phyloP scores from a whole-genome alignment of 768 basidiomycete genomes.

The Lactifluus echinatus region DNA sequence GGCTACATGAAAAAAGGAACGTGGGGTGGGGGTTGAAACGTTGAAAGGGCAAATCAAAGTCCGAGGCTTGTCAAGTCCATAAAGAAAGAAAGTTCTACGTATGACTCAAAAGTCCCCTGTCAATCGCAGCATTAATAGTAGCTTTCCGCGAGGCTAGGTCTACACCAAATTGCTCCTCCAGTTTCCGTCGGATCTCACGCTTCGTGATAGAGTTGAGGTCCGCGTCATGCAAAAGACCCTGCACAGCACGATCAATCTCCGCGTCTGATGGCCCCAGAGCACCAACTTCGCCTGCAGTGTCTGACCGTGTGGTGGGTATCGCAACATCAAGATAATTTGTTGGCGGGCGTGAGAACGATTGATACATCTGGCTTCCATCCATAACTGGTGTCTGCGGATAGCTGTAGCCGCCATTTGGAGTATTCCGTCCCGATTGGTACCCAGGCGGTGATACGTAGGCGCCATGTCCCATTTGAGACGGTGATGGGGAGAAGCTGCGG shows the following conservation, averaged over 20 bases:
- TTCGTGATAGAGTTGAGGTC: constrained; percentile 91
- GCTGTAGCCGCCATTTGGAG: constrained; percentile 37
- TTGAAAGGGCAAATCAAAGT: constrained; percentile 2
- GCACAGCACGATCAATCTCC: constrained; percentile 69
- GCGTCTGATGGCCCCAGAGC: constrained; percentile 48
- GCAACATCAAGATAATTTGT: constrained; percentile 75
- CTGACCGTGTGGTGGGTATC: constrained; percentile 46
- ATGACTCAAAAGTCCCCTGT: constrained; percentile 49
- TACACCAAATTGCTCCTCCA: constrained; percentile 77
- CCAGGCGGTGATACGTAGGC: constrained; percentile 46
- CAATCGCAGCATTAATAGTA: constrained; percentile 71
- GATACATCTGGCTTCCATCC: constrained; percentile 37
- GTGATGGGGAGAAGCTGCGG: constrained; percentile 51
- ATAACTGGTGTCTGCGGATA: not conserved
- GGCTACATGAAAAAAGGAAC: not conserved
- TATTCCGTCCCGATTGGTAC: constrained; percentile 71
- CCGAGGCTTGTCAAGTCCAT: constrained; percentile 15
- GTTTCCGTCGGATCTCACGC: constrained; percentile 73
- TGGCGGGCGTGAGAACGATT: constrained; percentile 57
- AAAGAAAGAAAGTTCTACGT: constrained; percentile 4
- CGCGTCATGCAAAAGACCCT: constrained; percentile 62
- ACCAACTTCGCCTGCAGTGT: constrained; percentile 36
- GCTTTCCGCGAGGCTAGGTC: constrained; percentile 65
- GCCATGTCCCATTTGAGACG: constrained; percentile 57
- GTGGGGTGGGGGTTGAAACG: no score